A percentile compares a stretch with the other conserved stretches of the same genome.
Evolutionary conservation across 202 grass and related monocot species (phyloP).

Genomic region (Schoenoplectus tabernaemontani): DNA sequence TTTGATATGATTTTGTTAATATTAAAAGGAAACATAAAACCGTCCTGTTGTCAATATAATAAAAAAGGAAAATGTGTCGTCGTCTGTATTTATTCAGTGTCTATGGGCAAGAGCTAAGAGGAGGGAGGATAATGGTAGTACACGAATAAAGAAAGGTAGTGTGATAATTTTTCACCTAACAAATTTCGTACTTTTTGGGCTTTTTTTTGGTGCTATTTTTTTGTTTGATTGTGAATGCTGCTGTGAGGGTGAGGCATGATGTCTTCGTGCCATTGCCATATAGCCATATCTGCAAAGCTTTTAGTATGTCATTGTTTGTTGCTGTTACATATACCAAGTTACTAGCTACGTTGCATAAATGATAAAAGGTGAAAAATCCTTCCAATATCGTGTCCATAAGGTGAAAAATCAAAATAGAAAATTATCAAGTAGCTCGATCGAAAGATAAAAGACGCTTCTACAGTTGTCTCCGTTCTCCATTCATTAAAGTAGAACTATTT

Average conservation of each 20-base stretch:
- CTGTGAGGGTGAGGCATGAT: background rate
- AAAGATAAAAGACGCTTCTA: too few species aligned
- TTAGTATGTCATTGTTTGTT: background rate
- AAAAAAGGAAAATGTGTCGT: background rate
- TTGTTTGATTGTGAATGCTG: background rate
- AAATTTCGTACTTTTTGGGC: background rate
- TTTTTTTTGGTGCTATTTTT: background rate
- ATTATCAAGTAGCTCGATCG: too few species aligned
- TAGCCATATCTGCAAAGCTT: background rate
- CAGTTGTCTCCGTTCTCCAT: too few species aligned
- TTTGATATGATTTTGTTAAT: conserved; percentile 35
- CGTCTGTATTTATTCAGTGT: background rate
- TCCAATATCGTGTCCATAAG: too few species aligned
- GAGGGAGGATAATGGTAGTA: background rate
- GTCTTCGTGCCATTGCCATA: too few species aligned
- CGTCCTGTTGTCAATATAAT: background rate
- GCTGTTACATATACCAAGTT: background rate
- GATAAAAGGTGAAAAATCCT: background rate
- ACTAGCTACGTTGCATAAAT: too few species aligned
- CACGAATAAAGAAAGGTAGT: background rate
- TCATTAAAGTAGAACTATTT: too few species aligned
- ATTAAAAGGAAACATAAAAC: background rate
- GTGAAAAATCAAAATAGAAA: too few species aligned
- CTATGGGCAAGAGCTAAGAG: too few species aligned
- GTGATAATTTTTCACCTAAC: background rate